These are phyloP conservation scores for Skeletonema costatum DNA, from an alignment of 108 stramenopile genomes.

Conservation along the genomic window DNA sequence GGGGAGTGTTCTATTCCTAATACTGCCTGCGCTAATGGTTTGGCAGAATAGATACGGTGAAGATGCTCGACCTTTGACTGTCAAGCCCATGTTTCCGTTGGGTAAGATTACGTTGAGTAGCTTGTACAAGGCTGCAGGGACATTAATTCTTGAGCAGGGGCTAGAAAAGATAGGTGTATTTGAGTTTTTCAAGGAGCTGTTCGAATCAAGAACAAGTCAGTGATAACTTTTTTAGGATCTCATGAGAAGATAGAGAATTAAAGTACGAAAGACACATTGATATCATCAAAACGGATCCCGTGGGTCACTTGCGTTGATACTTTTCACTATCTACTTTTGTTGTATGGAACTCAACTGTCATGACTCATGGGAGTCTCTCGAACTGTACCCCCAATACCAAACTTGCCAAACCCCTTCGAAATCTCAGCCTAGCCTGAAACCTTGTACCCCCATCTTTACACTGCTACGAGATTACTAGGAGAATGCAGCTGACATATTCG, in stretches of 20 bases:
- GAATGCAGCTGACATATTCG: too few species aligned
- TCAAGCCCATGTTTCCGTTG: conserved; percentile 65
- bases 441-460: too few species aligned
- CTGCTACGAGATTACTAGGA: too few species aligned
- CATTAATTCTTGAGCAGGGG: conserved; percentile 78
- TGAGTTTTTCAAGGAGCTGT: conserved; percentile 51
- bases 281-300: too few species aligned
- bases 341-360: too few species aligned
- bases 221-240: neutral
- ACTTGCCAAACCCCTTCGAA: too few species aligned
- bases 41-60: conserved; percentile 80
- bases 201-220: neutral
- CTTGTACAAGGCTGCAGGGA: conserved; percentile 79
- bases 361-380: too few species aligned
- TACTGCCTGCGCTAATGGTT: conserved; percentile 78
- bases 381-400: too few species aligned
- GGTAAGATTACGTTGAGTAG: conserved; percentile 71
- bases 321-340: too few species aligned
- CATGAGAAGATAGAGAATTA: neutral
- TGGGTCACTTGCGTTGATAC: too few species aligned
- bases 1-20: conserved; percentile 65
- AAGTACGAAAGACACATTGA: neutral
- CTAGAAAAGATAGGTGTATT: conserved; percentile 79
- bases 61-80: conserved; percentile 38
- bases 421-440: too few species aligned